phyloP scores from a whole-genome alignment of 2,329 filamentous ascomycete genomes.

The Penicillium sp. region DNA sequence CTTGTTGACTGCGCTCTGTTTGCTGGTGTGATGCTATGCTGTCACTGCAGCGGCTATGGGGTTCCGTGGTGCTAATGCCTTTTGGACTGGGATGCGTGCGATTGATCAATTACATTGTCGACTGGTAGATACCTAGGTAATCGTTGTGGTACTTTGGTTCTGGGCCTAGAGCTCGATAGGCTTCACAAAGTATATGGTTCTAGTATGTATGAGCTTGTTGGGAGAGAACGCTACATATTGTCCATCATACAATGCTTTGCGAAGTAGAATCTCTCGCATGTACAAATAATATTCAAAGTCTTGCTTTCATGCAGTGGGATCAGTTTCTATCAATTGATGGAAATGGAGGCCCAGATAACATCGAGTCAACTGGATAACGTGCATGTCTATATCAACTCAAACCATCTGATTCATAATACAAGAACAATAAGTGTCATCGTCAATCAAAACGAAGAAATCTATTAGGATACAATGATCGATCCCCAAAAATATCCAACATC shows the following conservation, averaged over 20 bases:
- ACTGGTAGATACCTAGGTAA: neutral
- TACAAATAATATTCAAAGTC: no score
- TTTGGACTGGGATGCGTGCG: neutral
- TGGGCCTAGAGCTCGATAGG: no score
- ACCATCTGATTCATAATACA: neutral
- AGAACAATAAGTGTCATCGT: neutral
- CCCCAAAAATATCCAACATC: constrained; percentile 9
- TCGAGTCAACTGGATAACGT: no score
- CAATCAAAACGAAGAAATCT: constrained; percentile 7
- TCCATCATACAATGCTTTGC: no score
- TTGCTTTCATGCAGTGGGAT: no score
- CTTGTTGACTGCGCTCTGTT: neutral
- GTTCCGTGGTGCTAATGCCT: neutral
- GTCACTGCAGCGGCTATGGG: neutral
- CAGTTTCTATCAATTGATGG: no score
- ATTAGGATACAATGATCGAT: constrained; percentile 18
- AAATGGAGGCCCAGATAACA: no score
- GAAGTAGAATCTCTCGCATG: no score
- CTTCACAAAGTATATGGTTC: no score
- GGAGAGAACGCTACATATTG: no score
- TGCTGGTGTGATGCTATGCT: neutral
- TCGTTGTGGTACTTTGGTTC: neutral
- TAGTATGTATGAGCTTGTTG: no score
- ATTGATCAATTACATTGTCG: constrained; percentile 1
- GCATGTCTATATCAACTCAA: neutral